phyloP scores from a whole-genome alignment of 2,329 filamentous ascomycete genomes.

The Metarhizium album region DNA sequence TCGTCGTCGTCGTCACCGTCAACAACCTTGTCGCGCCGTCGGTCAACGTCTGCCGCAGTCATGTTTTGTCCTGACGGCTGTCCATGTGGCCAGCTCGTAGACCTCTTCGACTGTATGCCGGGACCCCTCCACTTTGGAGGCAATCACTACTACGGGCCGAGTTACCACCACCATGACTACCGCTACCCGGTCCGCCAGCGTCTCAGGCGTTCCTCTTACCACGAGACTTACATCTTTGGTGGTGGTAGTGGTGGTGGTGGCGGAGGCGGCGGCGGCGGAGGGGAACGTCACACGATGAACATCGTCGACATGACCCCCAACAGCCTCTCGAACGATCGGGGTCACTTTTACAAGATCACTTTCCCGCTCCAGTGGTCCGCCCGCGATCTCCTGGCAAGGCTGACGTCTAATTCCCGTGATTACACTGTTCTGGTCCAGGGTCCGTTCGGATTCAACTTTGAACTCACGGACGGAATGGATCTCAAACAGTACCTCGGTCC shows the following conservation, averaged over 20 bases:
- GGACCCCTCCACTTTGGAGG: no score
- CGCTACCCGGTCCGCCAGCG: no score
- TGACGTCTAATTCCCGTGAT: background rate
- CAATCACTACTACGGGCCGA: no score
- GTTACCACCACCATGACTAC: no score
- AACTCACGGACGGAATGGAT: background rate
- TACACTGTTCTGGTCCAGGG: background rate
- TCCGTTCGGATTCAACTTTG: background rate
- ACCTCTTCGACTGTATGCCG: no score
- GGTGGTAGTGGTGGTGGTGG: no score
- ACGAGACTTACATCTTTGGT: background rate
- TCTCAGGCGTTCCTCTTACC: background rate
- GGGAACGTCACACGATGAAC: background rate
- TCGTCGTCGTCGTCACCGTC: background rate
- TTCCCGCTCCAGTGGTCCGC: background rate
- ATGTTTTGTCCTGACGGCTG: no score
- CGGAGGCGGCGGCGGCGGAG: no score
- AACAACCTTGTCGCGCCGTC: background rate
- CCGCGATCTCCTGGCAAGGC: background rate
- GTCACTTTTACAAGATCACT: background rate
- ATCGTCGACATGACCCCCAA: background rate
- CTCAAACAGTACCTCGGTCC: background rate
- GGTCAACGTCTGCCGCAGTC: background rate
- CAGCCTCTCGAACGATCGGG: background rate
- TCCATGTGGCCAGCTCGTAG: no score